These are phyloP conservation scores for Xylaria grammica DNA, from an alignment of 495 filamentous ascomycete genomes.

Conservation along the genomic window DNA sequence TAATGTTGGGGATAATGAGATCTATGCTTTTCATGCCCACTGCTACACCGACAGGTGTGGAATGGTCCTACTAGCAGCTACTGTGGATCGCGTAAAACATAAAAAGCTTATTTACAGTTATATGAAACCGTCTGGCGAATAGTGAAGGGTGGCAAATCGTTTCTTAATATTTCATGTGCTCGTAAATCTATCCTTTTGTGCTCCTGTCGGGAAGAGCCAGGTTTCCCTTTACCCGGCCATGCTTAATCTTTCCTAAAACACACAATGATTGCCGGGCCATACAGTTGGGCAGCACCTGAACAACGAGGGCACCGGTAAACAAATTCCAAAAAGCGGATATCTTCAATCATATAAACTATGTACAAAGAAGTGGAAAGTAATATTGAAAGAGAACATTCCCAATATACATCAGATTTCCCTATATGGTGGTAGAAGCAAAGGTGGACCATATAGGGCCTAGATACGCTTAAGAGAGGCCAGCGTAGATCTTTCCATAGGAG, in stretches of 20 bases:
- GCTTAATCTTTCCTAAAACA: slow-evolving; percentile 2
- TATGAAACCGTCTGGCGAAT: too few relatives aligned
- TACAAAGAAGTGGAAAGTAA: slow-evolving; percentile 20
- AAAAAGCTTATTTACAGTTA: too few relatives aligned
- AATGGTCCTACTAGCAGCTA: too few relatives aligned
- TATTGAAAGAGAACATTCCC: slow-evolving; percentile 1
- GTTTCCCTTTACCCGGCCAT: slow-evolving; percentile 8
- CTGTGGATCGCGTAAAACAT: background rate
- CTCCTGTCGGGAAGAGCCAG: background rate
- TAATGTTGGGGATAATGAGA: too few relatives aligned
- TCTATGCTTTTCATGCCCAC: too few relatives aligned
- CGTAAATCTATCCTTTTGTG: slow-evolving; percentile 24
- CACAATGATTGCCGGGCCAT: slow-evolving; percentile 5
- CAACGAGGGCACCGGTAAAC: slow-evolving; percentile 1
- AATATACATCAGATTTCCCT: slow-evolving; percentile 2
- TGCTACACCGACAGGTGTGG: too few relatives aligned
- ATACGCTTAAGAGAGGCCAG: slow-evolving; percentile 37
- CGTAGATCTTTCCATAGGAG: slow-evolving; percentile 51
- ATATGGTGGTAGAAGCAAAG: slow-evolving; percentile 12
- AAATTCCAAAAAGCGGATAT: slow-evolving; percentile 1
- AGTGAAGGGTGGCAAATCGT: background rate
- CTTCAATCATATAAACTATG: slow-evolving; percentile 21
- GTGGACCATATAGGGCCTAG: background rate
- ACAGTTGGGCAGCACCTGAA: background rate
- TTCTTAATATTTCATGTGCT: slow-evolving; percentile 21